Base-by-base conservation (phyloP, 345 rosid species). In the Durio zibethinus region DNA sequence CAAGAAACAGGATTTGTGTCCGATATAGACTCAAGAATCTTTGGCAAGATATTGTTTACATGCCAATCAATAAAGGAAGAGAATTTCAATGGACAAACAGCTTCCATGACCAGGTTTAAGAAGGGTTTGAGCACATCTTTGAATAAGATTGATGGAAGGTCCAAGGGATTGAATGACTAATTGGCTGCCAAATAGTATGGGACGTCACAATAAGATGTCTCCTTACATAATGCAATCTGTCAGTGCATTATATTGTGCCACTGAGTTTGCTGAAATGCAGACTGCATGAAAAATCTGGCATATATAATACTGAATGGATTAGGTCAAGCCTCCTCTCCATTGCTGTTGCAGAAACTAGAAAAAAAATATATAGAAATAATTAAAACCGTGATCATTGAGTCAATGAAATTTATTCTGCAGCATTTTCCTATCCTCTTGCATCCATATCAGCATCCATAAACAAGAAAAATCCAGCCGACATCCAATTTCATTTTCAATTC, bases 261-360 rank as follows among this genome's bases (percentile, higher is more conserved):
- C 50, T 75, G 63, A 15, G 21, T 62, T 27, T 27, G 8, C 36
- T 27, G 36, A 57, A 54, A 59, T 29, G 25, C 74, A 25, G 65
- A n/a, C 25, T 54, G 40, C 65, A 73, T 38, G 61, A 38, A 76
- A 18, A 21, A 21, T 53, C 31, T 15, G 36, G 27, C 12, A 57
- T 10, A 47, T 47, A 48, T 48, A 48, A 48, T 48, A 47, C 31
- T 73, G 67, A 40, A 21, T 15, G 36, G 50, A 31, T 5, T 3
- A 42, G 77, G 83, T 78, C 86, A 83, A 80, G 60, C 73, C 62
- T 68, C 68, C n/a, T 62, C 80, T 80, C 77, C 66, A 77, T 65
- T 78, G 77, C 33, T 14, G 67, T 48, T 60, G 65, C 72, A 67
- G 59, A 54, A 62, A 25, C 60, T 72, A 64, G 59, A 76, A 38